Conservation (phyloP, 164 flowering plant genomes). For the Malania oleifera region DNA sequence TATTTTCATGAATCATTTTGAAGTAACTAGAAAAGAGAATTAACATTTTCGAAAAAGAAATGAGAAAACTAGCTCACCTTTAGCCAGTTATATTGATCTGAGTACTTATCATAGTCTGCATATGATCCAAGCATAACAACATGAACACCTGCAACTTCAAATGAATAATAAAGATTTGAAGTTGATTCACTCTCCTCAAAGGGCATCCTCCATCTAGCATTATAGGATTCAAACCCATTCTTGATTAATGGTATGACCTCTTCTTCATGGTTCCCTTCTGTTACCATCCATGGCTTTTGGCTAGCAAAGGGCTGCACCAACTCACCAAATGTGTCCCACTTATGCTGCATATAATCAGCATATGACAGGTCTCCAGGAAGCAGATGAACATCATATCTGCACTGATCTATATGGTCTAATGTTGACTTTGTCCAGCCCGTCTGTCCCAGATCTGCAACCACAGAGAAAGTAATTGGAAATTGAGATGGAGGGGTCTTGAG, state of each 20-base stretch:
- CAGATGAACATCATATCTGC: conserved; percentile 78
- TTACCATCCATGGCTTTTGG: conserved; percentile 96
- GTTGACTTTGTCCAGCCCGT: conserved; percentile 94
- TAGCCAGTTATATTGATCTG: conserved; percentile 86
- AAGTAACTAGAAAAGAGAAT: too few species aligned
- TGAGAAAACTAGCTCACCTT: conserved; percentile 47
- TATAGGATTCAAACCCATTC: conserved; percentile 66
- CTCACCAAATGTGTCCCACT: conserved; percentile 91
- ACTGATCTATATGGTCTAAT: conserved; percentile 66
- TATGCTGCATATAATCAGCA: conserved; percentile 76
- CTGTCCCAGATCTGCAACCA: conserved; percentile 96
- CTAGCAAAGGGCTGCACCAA: conserved; percentile 94
- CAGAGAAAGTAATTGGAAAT: conserved; percentile 79
- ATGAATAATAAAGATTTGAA: conserved; percentile 89
- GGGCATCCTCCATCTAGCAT: conserved; percentile 98
- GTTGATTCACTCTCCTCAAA: conserved; percentile 79
- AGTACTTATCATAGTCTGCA: conserved; percentile 65
- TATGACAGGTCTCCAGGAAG: conserved; percentile 96
- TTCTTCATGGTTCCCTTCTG: conserved; percentile 89
- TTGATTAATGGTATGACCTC: conserved; percentile 62
- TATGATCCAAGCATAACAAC: conserved; percentile 94
- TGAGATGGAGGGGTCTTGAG: conserved; percentile 86
- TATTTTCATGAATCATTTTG: too few species aligned
- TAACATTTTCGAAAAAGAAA: background rate
- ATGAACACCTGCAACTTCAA: conserved; percentile 92